Base-by-base conservation (phyloP, 164 flowering plant species). In the Tinospora cordifolia region DNA sequence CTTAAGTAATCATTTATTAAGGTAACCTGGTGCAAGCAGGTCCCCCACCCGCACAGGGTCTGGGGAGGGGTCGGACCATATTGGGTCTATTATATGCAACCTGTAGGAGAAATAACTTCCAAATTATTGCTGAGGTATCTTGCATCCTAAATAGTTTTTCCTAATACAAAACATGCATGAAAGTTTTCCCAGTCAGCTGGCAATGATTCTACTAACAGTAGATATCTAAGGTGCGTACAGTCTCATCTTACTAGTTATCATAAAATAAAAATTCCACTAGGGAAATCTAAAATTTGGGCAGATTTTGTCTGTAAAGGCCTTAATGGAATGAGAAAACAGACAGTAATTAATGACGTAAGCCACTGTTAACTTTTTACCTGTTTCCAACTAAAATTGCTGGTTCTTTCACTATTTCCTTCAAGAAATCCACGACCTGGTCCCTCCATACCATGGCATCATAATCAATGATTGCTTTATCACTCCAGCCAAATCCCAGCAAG, bases 401-500 rank as follows among this genome's bases (percentile, higher is more conserved):
- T 80, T 88, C 89, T 78, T 88, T 84, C 66, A 94, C 99, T 44
- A 89, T 72, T 79, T 92, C 97, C 79, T 84, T 89, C 86, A 92
- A 17, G 79, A 94, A 94, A 82, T 94, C 99, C 60, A 81, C 84
- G 0, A 92, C 84, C 79, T 94, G 97, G 81, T 94, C 99, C 71
- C 79, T 90, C 99, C 99, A 94, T 30, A 94, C 77, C 83, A 88
- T 76, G 27, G 97, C 89, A 80, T 94, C 97, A 80, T 92, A 94
- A 58, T 94, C 94, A 22, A 92, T 74, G 38, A 94, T 65, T 44
- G 97, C 97, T 80, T 92, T 94, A 38, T 92, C 99, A 78, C 99
- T 94, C 99, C 97, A 94, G 26, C 97, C 99, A 79, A 94, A 94
- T 3, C 99, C 97, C 51, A 94, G 82, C 79, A 94, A 87, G 77